Percentiles rank a stretch among this genome's conserved stretches.
Evolutionary conservation across 2,329 filamentous ascomycete genomes (phyloP).

Genomic region (Phialemonium atrogriseum): DNA sequence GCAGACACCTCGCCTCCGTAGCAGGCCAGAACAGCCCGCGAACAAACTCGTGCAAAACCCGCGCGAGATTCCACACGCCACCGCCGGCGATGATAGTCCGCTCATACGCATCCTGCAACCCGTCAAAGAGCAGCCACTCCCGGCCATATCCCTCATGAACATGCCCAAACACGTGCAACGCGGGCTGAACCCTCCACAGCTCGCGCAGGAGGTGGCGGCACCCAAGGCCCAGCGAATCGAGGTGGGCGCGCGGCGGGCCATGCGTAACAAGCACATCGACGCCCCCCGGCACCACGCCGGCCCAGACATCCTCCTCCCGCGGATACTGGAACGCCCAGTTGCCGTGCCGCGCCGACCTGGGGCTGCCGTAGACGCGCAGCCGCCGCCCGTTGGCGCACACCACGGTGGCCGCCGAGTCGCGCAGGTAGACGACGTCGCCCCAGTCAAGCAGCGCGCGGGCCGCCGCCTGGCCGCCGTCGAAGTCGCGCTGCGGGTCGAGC

Average conservation of each 20-base stretch:
- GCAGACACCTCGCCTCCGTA: constrained; percentile 7
- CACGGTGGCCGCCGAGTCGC: constrained; percentile 18
- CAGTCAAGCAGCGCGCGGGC: constrained; percentile 16
- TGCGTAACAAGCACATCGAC: constrained; percentile 27
- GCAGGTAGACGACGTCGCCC: constrained; percentile 24
- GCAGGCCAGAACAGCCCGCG: constrained; percentile 1
- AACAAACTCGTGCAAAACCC: not conserved
- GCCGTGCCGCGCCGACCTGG: constrained; percentile 21
- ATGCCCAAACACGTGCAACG: constrained; percentile 28
- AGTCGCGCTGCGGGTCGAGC: too few relatives aligned
- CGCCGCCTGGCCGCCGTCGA: constrained; percentile 12
- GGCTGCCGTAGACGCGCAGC: constrained; percentile 27
- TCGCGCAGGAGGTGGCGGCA: constrained; percentile 18
- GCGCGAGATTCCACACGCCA: constrained; percentile 7
- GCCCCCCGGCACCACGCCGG: constrained; percentile 12
- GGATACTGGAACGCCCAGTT: constrained; percentile 35
- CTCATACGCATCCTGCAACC: constrained; percentile 6
- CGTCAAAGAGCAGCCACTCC: constrained; percentile 12
- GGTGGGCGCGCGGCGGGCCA: constrained; percentile 21
- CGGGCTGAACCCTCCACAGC: constrained; percentile 22
- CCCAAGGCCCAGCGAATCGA: constrained; percentile 20
- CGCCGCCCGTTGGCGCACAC: constrained; percentile 18
- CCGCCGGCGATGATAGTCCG: constrained; percentile 2
- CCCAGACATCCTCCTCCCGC: constrained; percentile 18
- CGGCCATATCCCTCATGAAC: constrained; percentile 18